A percentile compares a stretch with the other conserved stretches of the same genome.
Conservation (phyloP, 345 rosid species). For the Rhizophora apiculata region DNA sequence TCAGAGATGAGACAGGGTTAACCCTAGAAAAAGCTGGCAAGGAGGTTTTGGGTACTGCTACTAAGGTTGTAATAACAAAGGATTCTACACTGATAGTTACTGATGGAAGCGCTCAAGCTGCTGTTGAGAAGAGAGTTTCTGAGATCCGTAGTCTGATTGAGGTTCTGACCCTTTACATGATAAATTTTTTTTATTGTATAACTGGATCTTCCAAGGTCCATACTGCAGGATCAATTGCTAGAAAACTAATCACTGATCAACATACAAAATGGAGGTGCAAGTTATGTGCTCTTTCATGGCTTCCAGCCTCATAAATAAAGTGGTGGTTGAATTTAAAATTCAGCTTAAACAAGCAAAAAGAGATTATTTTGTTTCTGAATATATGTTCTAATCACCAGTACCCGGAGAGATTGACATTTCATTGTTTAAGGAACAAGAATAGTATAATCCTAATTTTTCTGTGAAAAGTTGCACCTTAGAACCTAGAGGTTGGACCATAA, state of each 20-base stretch:
- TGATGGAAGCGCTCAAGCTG: constrained; percentile 59
- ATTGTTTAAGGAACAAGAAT: neutral
- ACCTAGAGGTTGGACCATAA: neutral
- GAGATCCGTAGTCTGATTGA: constrained; percentile 60
- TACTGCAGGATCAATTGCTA: constrained; percentile 4
- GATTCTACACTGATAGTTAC: constrained; percentile 80
- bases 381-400: no score
- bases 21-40: constrained; percentile 68
- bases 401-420: neutral
- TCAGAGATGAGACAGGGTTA: constrained; percentile 78
- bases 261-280: no score
- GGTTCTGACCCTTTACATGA: constrained; percentile 33
- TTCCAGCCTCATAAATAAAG: no score
- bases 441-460: neutral
- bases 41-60: constrained; percentile 75
- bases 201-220: constrained; percentile 5
- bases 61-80: constrained; percentile 64
- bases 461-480: neutral
- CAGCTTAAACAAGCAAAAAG: no score
- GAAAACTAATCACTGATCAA: no score
- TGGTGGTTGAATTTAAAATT: no score
- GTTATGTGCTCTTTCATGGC: no score
- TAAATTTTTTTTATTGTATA: neutral
- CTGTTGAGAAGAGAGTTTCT: constrained; percentile 72
- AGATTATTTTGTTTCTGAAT: no score